Percentiles rank a stretch among this genome's conserved stretches.
Evolutionary conservation across 1,139 yeast species (phyloP).

Genomic region (Arxiozyma bovina): DNA sequence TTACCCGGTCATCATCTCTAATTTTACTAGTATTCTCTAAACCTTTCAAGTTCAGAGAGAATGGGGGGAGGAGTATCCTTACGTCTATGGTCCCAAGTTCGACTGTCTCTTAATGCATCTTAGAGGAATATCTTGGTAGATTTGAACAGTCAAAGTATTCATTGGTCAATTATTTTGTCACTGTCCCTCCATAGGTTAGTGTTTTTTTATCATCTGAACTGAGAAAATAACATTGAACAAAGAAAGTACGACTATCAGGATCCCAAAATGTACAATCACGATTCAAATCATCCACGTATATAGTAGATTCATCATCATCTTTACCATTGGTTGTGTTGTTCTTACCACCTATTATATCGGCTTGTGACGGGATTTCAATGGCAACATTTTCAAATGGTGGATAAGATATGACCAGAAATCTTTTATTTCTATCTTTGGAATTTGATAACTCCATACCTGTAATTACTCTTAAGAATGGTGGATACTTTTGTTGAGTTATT

Average conservation of each 20-base stretch:
- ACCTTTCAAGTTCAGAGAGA: too few species aligned
- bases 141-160: background rate
- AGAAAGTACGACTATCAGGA: background rate
- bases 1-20: background rate
- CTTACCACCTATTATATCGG: slow-evolving; percentile 11
- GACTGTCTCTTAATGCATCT: too few species aligned
- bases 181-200: background rate
- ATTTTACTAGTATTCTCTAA: too few species aligned
- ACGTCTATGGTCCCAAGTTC: too few species aligned
- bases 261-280: slow-evolving; percentile 5
- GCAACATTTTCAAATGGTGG: slow-evolving; percentile 60
- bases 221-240: slow-evolving; percentile 1
- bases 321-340: background rate
- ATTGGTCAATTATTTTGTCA: too few species aligned
- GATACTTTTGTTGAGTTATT: background rate
- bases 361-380: slow-evolving; percentile 43
- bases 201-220: background rate
- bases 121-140: too few species aligned
- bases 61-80: too few species aligned
- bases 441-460: slow-evolving; percentile 45
- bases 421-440: slow-evolving; percentile 27
- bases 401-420: slow-evolving; percentile 48
- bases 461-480: slow-evolving; percentile 48
- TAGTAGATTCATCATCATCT: background rate
- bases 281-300: slow-evolving; percentile 3